These are phyloP conservation scores for Leccinum subtestaceum DNA, from an alignment of 768 basidiomycete species.

Conservation along the genomic window DNA sequence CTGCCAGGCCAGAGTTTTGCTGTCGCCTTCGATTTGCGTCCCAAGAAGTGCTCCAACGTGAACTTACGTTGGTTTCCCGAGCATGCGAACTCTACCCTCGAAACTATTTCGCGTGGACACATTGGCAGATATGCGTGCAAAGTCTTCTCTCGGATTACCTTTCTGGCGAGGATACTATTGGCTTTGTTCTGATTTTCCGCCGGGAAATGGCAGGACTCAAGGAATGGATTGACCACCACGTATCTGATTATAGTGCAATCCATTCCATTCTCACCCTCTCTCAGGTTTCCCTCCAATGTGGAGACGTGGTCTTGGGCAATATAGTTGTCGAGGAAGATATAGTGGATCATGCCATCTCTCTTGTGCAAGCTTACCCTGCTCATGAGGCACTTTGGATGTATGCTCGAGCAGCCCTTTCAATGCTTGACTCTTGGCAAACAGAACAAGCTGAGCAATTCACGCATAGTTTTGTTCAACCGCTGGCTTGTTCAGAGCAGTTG, in stretches of 20 bases:
- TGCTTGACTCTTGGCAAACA: background rate
- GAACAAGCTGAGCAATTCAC: conserved; percentile 9
- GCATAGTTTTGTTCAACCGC: conserved; percentile 17
- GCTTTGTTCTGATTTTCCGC: conserved; percentile 33
- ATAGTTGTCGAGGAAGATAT: conserved; percentile 4
- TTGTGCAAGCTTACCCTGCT: conserved; percentile 49
- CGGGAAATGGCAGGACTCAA: conserved; percentile 39
- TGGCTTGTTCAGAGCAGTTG: conserved; percentile 1
- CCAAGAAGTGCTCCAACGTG: conserved; percentile 38
- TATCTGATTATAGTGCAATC: conserved; percentile 66
- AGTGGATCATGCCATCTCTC: conserved; percentile 43
- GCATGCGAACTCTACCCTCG: conserved; percentile 65
- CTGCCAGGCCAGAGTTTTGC: background rate
- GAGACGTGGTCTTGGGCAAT: conserved; percentile 3
- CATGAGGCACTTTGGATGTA: conserved; percentile 70
- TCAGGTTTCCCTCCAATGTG: conserved; percentile 8
- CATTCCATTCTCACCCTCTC: conserved; percentile 50
- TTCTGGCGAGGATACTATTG: conserved; percentile 10
- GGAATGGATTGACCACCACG: conserved; percentile 59
- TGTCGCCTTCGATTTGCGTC: conserved; percentile 24
- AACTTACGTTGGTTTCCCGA: conserved; percentile 45
- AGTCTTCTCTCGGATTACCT: conserved; percentile 22
- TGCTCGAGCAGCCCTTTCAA: conserved; percentile 8
- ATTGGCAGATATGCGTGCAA: conserved; percentile 52
- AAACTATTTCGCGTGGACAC: conserved; percentile 74